Percentiles rank a stretch among this genome's conserved stretches.
phyloP scores from a whole-genome alignment of 1,284 basidiomycete species.

The Xerocomus minutiporus region DNA sequence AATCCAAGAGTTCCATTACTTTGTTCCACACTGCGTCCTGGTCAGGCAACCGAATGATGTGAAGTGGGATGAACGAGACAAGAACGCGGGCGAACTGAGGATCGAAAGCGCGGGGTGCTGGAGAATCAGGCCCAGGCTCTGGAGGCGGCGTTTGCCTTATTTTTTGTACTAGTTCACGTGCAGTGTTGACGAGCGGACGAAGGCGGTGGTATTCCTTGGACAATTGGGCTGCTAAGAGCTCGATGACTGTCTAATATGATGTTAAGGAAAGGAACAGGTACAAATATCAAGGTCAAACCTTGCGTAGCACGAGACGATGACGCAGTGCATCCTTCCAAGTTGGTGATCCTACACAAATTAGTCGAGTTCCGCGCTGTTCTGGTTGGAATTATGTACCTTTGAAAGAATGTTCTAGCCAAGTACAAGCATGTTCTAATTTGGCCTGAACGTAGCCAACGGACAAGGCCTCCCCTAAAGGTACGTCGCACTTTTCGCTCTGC shows the following conservation, averaged over 20 bases:
- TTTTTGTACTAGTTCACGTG: conserved; percentile 21
- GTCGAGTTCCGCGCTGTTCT: not conserved
- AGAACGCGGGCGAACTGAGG: conserved; percentile 65
- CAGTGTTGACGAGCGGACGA: conserved; percentile 14
- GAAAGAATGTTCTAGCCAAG: conserved; percentile 46
- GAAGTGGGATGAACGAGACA: conserved; percentile 71
- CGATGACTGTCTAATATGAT: conserved; percentile 32
- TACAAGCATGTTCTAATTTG: conserved; percentile 56
- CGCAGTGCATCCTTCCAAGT: conserved; percentile 48
- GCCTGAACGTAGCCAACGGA: conserved; percentile 56
- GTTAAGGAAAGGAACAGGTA: conserved; percentile 2
- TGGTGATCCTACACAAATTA: conserved; percentile 32
- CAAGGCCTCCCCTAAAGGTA: conserved; percentile 70
- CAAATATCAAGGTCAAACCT: conserved; percentile 36
- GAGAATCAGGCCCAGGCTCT: conserved; percentile 42
- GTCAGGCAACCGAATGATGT: conserved; percentile 51
- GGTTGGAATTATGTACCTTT: conserved; percentile 33
- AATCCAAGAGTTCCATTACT: conserved; percentile 49
- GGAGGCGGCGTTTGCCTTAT: conserved; percentile 24
- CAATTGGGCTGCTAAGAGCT: conserved; percentile 43
- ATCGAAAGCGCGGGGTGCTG: conserved; percentile 59
- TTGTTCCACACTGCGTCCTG: conserved; percentile 51
- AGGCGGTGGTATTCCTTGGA: conserved; percentile 26
- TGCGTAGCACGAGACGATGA: conserved; percentile 53
- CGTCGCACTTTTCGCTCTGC: conserved; percentile 82